These are phyloP conservation scores for Rhododendron mucronatum DNA, from an alignment of 148 eudicot species.

Conservation along the genomic window DNA sequence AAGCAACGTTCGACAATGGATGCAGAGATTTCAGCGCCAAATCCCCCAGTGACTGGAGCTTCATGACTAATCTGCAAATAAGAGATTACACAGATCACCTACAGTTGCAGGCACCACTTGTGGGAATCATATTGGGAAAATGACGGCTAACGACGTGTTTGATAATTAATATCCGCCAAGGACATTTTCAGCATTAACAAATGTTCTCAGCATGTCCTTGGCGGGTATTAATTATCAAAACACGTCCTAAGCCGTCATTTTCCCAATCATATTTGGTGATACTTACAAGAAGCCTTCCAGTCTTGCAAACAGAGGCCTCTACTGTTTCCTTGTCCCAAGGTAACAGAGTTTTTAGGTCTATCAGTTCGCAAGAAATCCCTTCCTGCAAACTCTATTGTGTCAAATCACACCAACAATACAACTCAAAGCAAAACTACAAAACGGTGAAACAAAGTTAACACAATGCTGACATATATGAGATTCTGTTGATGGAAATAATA, in stretches of 20 bases:
- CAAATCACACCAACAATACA: not conserved
- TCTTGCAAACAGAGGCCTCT: slow-evolving; percentile 89
- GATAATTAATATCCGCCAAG: no score
- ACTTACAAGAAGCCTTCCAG: slow-evolving; percentile 91
- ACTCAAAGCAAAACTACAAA: not conserved
- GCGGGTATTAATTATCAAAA: no score
- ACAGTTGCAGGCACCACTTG: slow-evolving; percentile 1
- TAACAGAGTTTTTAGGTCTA: slow-evolving; percentile 84
- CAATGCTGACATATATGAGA: not conserved
- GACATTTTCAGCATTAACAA: no score
- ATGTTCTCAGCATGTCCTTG: no score
- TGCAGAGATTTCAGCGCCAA: slow-evolving; percentile 99
- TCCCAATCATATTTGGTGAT: not conserved
- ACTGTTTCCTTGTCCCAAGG: slow-evolving; percentile 98
- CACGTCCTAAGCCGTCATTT: no score
- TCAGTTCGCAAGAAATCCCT: slow-evolving; percentile 91
- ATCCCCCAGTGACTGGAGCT: slow-evolving; percentile 98
- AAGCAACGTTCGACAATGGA: slow-evolving; percentile 90
- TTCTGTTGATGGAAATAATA: not conserved
- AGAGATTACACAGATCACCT: slow-evolving; percentile 13
- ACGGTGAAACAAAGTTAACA: not conserved
- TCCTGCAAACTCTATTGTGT: slow-evolving; percentile 46
- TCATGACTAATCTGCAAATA: slow-evolving; percentile 83
- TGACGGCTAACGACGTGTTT: no score
- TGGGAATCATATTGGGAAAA: not conserved